Percentiles rank a stretch among this genome's conserved stretches.
These are phyloP conservation scores for Myriosclerotinia duriaeana DNA, from an alignment of 2,329 filamentous ascomycete species.

Conservation along the genomic window DNA sequence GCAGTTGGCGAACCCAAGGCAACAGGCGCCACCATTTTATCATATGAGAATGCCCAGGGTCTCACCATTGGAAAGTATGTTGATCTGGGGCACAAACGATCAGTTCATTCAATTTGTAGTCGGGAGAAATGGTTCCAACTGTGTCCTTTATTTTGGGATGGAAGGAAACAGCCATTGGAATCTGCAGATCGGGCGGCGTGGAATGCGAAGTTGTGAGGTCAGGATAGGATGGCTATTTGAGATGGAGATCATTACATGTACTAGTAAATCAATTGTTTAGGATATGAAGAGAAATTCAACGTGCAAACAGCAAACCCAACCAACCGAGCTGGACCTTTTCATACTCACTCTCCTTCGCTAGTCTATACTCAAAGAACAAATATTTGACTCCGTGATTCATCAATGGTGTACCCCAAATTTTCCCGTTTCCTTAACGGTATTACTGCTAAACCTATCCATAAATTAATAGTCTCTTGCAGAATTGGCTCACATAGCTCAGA, in stretches of 20 bases:
- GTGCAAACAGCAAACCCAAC: neutral
- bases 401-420: too few relatives aligned
- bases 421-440: too few relatives aligned
- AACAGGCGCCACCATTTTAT: constrained; percentile 65
- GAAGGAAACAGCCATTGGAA: constrained; percentile 46
- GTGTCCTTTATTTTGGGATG: constrained; percentile 51
- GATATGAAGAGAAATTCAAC: neutral
- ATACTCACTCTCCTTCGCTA: neutral
- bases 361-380: neutral
- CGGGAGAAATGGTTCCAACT: constrained; percentile 47
- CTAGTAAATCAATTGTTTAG: neutral
- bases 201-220: constrained; percentile 47
- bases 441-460: too few relatives aligned
- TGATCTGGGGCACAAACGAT: constrained; percentile 44
- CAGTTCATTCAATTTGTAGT: constrained; percentile 42
- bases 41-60: constrained; percentile 40
- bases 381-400: too few relatives aligned
- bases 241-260: neutral
- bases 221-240: neutral
- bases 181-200: constrained; percentile 48
- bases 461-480: too few relatives aligned
- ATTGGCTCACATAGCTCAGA: too few relatives aligned
- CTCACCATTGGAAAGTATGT: constrained; percentile 42
- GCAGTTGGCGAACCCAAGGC: constrained; percentile 71
- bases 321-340: too few relatives aligned